These are phyloP conservation scores for Rubia peregrina DNA, from an alignment of 305 asterid genomes.

Conservation along the genomic window DNA sequence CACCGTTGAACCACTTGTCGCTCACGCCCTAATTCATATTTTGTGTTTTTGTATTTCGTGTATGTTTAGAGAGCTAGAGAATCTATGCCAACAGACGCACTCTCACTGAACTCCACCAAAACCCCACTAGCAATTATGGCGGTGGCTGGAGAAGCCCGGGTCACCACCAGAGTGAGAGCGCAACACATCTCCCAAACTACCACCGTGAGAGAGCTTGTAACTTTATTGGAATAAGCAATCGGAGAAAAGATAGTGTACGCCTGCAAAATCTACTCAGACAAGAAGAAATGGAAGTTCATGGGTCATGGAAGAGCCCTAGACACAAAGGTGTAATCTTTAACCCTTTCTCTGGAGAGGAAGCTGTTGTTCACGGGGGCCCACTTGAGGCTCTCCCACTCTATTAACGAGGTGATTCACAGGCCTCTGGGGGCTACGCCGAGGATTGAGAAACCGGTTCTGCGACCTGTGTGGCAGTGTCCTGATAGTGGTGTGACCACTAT, in stretches of 20 bases:
- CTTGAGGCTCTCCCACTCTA: constrained; percentile 39
- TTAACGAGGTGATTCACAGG: constrained; percentile 44
- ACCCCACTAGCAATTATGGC: background rate
- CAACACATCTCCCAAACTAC: constrained; percentile 47
- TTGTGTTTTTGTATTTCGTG: too few species aligned
- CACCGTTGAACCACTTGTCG: too few species aligned
- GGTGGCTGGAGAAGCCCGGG: constrained; percentile 21
- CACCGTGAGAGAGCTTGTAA: constrained; percentile 43
- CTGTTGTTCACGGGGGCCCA: constrained; percentile 44
- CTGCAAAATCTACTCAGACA: constrained; percentile 64
- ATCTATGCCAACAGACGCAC: too few species aligned
- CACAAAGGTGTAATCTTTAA: constrained; percentile 34
- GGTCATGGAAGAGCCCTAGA: constrained; percentile 60
- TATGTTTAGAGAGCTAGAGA: too few species aligned
- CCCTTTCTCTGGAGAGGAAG: constrained; percentile 38
- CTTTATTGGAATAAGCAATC: constrained; percentile 42
- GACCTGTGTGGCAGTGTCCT: too few species aligned
- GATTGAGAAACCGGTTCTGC: constrained; percentile 34
- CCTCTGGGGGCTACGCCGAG: constrained; percentile 48
- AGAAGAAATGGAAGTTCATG: constrained; percentile 72
- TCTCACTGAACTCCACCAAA: background rate
- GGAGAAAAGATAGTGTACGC: constrained; percentile 59
- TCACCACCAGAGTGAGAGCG: constrained; percentile 48
- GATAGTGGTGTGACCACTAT: too few species aligned
- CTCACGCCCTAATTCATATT: too few species aligned